phyloP scores from a whole-genome alignment of 805 yeast genomes.

The Yarrowia sp. region DNA sequence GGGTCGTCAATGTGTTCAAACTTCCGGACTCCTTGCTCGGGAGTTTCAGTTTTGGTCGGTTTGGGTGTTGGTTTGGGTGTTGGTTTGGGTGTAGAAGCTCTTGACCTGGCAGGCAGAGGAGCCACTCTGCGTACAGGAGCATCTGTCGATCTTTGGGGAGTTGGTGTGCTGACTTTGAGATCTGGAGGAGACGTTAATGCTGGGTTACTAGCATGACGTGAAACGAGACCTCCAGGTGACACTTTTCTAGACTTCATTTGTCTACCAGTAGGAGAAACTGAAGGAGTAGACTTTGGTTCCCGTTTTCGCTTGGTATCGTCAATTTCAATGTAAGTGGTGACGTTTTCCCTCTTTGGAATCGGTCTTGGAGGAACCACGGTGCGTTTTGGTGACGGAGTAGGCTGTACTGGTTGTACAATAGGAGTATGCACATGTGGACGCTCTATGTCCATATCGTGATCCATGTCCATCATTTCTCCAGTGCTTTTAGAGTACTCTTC shows the following conservation, averaged over 20 bases:
- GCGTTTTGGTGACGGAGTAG: background rate
- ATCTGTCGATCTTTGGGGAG: background rate
- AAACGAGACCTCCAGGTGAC: background rate
- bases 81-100: background rate
- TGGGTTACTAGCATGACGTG: background rate
- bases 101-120: background rate
- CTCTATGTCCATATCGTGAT: background rate
- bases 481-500: slow-evolving; percentile 27
- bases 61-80: background rate
- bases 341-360: background rate
- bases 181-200: background rate
- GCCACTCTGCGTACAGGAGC: background rate
- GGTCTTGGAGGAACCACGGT: background rate
- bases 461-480: slow-evolving; percentile 28
- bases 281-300: background rate
- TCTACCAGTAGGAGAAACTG: background rate
- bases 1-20: slow-evolving; percentile 1
- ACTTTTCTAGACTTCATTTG: background rate
- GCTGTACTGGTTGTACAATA: background rate
- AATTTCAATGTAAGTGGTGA: background rate
- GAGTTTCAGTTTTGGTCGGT: background rate
- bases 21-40: background rate
- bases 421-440: background rate
- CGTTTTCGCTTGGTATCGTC: background rate
- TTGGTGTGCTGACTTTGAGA: background rate